Evolutionary conservation across 2,329 filamentous ascomycete species (phyloP).

Genomic region (Hypoxylon sp.): DNA sequence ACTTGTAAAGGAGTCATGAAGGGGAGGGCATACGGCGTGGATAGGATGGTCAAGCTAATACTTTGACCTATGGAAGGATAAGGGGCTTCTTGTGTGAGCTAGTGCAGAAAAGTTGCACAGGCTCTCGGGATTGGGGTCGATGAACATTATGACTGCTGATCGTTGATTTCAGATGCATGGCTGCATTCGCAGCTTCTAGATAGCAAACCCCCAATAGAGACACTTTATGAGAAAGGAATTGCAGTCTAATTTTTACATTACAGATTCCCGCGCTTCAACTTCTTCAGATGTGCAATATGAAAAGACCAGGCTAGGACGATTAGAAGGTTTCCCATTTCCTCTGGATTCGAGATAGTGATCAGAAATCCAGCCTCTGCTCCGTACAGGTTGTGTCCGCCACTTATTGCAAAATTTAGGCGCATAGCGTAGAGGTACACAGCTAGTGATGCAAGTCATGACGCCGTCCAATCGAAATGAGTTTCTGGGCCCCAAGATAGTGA

Average conservation of each 20-base stretch:
- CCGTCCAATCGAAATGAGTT: slow-evolving; percentile 31
- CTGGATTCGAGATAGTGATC: neutral
- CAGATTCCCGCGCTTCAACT: slow-evolving; percentile 9
- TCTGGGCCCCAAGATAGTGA: slow-evolving; percentile 29
- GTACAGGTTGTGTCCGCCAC: slow-evolving; percentile 19
- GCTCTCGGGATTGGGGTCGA: slow-evolving; percentile 46
- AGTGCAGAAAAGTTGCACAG: slow-evolving; percentile 42
- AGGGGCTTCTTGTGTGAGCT: slow-evolving; percentile 43
- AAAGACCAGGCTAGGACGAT: neutral
- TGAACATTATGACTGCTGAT: slow-evolving; percentile 42
- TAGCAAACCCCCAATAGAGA: slow-evolving; percentile 53
- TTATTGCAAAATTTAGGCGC: slow-evolving; percentile 28
- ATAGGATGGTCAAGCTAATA: slow-evolving; percentile 47
- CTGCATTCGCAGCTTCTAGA: slow-evolving; percentile 52
- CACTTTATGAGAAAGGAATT: slow-evolving; percentile 46
- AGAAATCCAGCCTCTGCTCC: slow-evolving; percentile 22
- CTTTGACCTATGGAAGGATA: slow-evolving; percentile 46
- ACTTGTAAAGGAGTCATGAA: slow-evolving; percentile 62
- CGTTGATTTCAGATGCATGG: slow-evolving; percentile 50
- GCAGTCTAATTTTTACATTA: slow-evolving; percentile 40
- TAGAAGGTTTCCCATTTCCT: slow-evolving; percentile 4
- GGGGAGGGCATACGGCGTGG: slow-evolving; percentile 38
- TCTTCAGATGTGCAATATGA: neutral
- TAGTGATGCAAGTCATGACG: slow-evolving; percentile 39
- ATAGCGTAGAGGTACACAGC: slow-evolving; percentile 21